Evolutionary conservation across 2,329 filamentous ascomycete genomes (phyloP).

Genomic region (Kalmusia sp.): DNA sequence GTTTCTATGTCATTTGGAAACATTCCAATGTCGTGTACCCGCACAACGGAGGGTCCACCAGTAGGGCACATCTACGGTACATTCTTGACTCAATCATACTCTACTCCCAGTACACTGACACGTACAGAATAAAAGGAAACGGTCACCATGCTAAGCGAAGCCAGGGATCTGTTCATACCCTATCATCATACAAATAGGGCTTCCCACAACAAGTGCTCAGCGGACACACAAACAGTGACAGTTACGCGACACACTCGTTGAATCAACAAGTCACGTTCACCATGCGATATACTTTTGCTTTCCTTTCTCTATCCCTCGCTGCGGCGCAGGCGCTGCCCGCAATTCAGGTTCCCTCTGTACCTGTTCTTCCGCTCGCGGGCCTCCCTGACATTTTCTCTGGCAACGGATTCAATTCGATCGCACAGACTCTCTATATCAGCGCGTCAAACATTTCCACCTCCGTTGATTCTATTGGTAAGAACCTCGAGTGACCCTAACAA

Average conservation of each 20-base stretch:
- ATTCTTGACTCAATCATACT: neutral
- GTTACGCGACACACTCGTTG: neutral
- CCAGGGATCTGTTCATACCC: too few species aligned
- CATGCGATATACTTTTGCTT: neutral
- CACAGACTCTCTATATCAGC: neutral
- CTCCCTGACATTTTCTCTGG: neutral
- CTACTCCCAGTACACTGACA: neutral
- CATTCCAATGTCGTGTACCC: conserved; percentile 2
- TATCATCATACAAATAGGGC: neutral
- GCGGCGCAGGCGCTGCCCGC: neutral
- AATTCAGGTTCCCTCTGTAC: neutral
- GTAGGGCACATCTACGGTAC: neutral
- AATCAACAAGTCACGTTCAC: neutral
- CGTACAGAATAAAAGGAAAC: neutral
- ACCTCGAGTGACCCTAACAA: too few species aligned
- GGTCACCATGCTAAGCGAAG: neutral
- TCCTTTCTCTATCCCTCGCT: neutral
- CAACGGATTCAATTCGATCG: neutral
- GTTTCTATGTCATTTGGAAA: too few species aligned
- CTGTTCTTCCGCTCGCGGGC: neutral
- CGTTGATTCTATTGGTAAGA: neutral
- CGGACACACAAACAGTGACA: neutral
- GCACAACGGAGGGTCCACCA: neutral
- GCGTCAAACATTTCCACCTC: too few species aligned
- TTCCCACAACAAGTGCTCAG: neutral